Conservation (phyloP, 768 basidiomycete genomes). For the Pholiota conissans region DNA sequence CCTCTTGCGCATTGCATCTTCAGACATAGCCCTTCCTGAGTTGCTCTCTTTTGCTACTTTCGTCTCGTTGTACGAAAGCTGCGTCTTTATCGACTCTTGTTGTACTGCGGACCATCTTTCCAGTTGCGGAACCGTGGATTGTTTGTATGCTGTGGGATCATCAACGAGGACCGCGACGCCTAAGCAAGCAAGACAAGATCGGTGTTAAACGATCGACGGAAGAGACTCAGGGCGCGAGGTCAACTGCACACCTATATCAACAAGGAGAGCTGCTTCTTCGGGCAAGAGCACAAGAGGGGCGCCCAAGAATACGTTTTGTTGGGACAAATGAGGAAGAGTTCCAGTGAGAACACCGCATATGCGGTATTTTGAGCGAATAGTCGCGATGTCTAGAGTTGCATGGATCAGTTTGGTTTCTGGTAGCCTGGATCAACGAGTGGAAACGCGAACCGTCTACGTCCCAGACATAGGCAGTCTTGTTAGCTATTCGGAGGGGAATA, state of each 20-base stretch:
- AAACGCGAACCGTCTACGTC: slow-evolving; percentile 66
- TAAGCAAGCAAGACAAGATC: slow-evolving; percentile 30
- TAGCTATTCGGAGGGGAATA: slow-evolving; percentile 71
- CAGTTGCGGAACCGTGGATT: slow-evolving; percentile 48
- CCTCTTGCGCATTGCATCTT: slow-evolving; percentile 70
- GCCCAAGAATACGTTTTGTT: slow-evolving; percentile 96
- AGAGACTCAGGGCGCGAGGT: neutral
- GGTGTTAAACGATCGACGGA: neutral
- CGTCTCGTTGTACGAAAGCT: slow-evolving; percentile 48
- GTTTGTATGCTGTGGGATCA: slow-evolving; percentile 58
- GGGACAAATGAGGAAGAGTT: slow-evolving; percentile 91
- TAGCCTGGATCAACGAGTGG: slow-evolving; percentile 1
- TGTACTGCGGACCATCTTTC: slow-evolving; percentile 54
- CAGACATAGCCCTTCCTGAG: slow-evolving; percentile 45
- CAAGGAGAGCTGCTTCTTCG: slow-evolving; percentile 88
- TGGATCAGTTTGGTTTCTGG: slow-evolving; percentile 3
- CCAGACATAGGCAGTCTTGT: slow-evolving; percentile 87
- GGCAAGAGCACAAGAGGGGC: slow-evolving; percentile 86
- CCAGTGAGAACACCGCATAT: slow-evolving; percentile 87
- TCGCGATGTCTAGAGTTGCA: slow-evolving; percentile 67
- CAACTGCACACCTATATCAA: slow-evolving; percentile 66
- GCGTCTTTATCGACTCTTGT: slow-evolving; percentile 43
- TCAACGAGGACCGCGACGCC: slow-evolving; percentile 79
- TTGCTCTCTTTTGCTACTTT: slow-evolving; percentile 48
- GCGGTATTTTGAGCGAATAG: slow-evolving; percentile 74